Evolutionary conservation across 2,329 filamentous ascomycete species (phyloP).

Genomic region (Ilyonectria robusta): DNA sequence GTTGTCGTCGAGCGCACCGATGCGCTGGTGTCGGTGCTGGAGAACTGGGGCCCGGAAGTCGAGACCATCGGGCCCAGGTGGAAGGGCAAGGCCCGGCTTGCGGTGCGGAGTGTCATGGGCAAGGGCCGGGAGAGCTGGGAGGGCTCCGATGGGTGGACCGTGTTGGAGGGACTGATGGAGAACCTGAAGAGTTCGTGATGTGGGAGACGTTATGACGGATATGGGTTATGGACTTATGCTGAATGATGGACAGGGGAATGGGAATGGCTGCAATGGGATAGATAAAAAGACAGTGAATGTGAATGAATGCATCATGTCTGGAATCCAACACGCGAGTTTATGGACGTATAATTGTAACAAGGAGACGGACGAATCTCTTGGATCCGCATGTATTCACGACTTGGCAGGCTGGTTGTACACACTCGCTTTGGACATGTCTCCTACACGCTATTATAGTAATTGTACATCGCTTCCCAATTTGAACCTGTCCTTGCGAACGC

Average conservation of each 20-base stretch:
- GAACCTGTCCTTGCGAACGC: slow-evolving; percentile 2
- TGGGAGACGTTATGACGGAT: background rate
- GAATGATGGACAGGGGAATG: slow-evolving; percentile 4
- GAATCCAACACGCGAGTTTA: background rate
- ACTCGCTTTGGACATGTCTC: slow-evolving; percentile 13
- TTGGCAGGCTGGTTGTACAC: background rate
- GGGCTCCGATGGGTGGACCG: slow-evolving; percentile 77
- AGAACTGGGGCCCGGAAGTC: slow-evolving; percentile 79
- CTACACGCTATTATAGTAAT: slow-evolving; percentile 14
- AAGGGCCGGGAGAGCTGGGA: slow-evolving; percentile 89
- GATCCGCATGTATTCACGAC: background rate
- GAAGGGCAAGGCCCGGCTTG: slow-evolving; percentile 90
- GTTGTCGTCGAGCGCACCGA: slow-evolving; percentile 84
- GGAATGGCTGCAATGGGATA: background rate
- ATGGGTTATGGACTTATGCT: slow-evolving; percentile 21
- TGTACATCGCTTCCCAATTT: slow-evolving; percentile 16
- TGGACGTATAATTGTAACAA: background rate
- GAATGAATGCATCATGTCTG: background rate
- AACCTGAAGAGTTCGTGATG: slow-evolving; percentile 60
- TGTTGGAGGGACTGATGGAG: slow-evolving; percentile 69
- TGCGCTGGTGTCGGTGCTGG: slow-evolving; percentile 85
- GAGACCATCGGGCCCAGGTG: slow-evolving; percentile 83
- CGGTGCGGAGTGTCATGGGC: slow-evolving; percentile 85
- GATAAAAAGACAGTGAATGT: background rate
- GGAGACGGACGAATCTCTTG: background rate